Evolutionary conservation across 179 eudicot genomes (phyloP), one percentile per base, ranked within the genome.

Genomic region (Silene vulgaris): DNA sequence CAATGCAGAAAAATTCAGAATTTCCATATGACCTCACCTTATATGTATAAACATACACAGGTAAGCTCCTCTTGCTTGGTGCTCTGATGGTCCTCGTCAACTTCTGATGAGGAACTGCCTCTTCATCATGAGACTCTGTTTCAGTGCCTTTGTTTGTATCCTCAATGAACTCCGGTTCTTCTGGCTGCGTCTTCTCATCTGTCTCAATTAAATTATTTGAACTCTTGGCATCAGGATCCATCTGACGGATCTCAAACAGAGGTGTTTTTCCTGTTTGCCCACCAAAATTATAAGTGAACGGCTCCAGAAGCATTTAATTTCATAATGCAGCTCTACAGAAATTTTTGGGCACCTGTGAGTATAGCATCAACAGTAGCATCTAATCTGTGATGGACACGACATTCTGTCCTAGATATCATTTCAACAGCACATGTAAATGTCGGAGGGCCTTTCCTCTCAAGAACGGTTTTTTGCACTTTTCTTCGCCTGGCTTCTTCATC

Each of bases 401-500:
- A 95, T 79, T 92, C 92, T 73, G 97, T 92, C 84, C 83, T 88
- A 35, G 97, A 92, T 69, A 92, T 82, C 89, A 95, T 81, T 87
- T 95, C 99, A 77, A 95, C 93, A 45, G 99, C 99, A 82, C 97
- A 92, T 50, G 96, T 86, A 80, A 95, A 95, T 26, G 96, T 87
- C 8, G 97, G 88, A 76, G 97, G 93, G 19, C 99, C 99, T 83
- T 95, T 95, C 84, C 99, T 92, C 84, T 95, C 99, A 66, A 95
- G 97, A 72, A 95, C 91, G 3, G 97, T 95, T 85, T 95, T 95
- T 82, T 90, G 97, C 79, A 92, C 97, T 82, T 92, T 95, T 87
- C 99, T 90, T 87, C 90, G 86, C 74, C 93, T 87, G n/a, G 99
- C 99, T 89, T 95, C 99, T 80, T 95, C 99, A 68, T 95, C 99